These are phyloP conservation scores for Aspergillus nanangensis DNA, from an alignment of 495 filamentous ascomycete species.

Conservation along the genomic window DNA sequence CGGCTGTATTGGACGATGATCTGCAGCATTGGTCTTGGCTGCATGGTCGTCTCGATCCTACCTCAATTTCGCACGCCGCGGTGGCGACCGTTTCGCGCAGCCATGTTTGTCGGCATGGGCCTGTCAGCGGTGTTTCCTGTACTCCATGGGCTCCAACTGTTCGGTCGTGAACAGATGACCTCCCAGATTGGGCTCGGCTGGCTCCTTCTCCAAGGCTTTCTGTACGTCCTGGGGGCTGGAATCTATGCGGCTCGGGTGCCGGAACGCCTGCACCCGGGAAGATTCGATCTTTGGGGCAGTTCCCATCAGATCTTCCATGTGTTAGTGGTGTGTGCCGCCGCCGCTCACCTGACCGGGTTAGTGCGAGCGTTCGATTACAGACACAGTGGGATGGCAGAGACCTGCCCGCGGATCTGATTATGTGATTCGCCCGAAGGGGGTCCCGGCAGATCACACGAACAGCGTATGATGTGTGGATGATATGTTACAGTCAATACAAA, in stretches of 20 bases:
- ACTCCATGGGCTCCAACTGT: conserved; percentile 63
- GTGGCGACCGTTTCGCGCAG: conserved; percentile 80
- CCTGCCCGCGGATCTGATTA: conserved; percentile 17
- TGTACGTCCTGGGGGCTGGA: conserved; percentile 83
- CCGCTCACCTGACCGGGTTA: conserved; percentile 54
- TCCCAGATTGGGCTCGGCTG: conserved; percentile 77
- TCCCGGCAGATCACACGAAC: conserved; percentile 16
- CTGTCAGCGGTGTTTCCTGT: conserved; percentile 79
- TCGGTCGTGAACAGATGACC: conserved; percentile 53
- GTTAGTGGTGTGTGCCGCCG: conserved; percentile 55
- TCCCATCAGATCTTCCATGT: conserved; percentile 66
- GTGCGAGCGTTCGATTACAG: conserved; percentile 55
- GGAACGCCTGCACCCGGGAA: conserved; percentile 44
- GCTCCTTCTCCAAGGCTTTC: conserved; percentile 70
- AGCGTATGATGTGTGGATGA: conserved; percentile 7
- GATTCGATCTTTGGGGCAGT: conserved; percentile 56
- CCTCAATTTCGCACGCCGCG: conserved; percentile 76
- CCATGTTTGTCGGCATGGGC: conserved; percentile 89
- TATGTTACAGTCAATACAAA: conserved; percentile 11
- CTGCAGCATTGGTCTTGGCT: conserved; percentile 66
- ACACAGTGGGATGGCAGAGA: conserved; percentile 40
- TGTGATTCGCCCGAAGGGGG: conserved; percentile 11
- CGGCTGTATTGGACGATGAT: conserved; percentile 77
- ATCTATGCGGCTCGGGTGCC: conserved; percentile 68
- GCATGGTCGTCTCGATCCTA: conserved; percentile 67